phyloP scores from a whole-genome alignment of 1,284 basidiomycete genomes.

The Heterobasidion parviporum region DNA sequence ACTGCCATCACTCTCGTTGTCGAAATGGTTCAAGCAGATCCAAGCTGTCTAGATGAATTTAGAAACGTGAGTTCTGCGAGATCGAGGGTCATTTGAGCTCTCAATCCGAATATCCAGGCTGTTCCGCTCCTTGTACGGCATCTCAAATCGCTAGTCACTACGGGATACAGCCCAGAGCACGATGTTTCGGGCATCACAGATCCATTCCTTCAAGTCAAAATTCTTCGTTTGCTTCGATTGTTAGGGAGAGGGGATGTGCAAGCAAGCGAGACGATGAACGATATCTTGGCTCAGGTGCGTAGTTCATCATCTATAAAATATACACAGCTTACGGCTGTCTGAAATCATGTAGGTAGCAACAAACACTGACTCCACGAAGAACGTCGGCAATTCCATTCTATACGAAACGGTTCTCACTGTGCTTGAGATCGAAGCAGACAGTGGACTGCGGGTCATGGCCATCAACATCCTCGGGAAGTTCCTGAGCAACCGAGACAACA shows the following conservation, averaged over 20 bases:
- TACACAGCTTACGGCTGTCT: neutral
- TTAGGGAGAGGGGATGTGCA: slow-evolving; percentile 81
- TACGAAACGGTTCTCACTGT: slow-evolving; percentile 98
- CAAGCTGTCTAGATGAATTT: slow-evolving; percentile 75
- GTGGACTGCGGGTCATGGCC: slow-evolving; percentile 94
- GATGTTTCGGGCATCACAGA: slow-evolving; percentile 99
- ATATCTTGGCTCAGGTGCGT: slow-evolving; percentile 87
- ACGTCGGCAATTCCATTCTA: slow-evolving; percentile 96
- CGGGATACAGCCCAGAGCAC: slow-evolving; percentile 97
- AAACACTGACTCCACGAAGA: slow-evolving; percentile 97
- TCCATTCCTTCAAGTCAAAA: slow-evolving; percentile 96
- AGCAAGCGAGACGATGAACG: slow-evolving; percentile 96
- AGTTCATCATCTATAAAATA: neutral
- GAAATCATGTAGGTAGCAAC: slow-evolving; percentile 73
- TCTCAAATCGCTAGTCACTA: slow-evolving; percentile 91
- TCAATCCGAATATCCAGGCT: slow-evolving; percentile 41
- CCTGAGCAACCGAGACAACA: slow-evolving; percentile 96
- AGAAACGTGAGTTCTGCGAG: slow-evolving; percentile 58
- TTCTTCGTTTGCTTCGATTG: slow-evolving; percentile 86
- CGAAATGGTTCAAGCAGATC: slow-evolving; percentile 87
- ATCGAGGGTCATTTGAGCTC: neutral
- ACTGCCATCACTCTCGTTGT: slow-evolving; percentile 92
- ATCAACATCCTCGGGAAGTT: slow-evolving; percentile 99
- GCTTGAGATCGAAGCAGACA: slow-evolving; percentile 97
- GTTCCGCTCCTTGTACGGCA: slow-evolving; percentile 93